Conservation (phyloP, 257 asterid species). For the Forsythia suspensa region DNA sequence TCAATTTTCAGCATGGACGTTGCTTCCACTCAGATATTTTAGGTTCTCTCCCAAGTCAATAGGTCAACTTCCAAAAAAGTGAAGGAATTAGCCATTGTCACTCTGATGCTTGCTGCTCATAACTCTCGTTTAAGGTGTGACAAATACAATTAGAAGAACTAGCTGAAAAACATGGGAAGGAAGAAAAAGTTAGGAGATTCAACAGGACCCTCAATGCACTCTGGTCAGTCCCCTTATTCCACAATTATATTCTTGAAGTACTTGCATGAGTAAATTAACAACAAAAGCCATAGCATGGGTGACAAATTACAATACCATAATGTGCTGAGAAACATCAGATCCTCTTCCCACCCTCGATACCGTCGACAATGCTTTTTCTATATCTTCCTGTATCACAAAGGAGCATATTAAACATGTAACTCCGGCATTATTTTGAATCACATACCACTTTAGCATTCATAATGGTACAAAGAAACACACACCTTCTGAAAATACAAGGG, state of each 20-base stretch:
- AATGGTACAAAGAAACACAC: conserved; percentile 15
- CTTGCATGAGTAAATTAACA: conserved; percentile 13
- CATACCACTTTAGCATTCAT: conserved; percentile 2
- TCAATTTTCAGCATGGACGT: not conserved
- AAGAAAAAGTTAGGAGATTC: not conserved
- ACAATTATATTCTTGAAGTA: conserved; percentile 13
- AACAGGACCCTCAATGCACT: not conserved
- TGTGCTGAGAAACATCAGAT: conserved; percentile 58
- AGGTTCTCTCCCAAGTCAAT: not conserved
- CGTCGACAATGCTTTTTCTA: conserved; percentile 71
- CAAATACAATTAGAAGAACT: not conserved
- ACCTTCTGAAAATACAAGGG: conserved; percentile 96
- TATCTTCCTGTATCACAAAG: conserved; percentile 66
- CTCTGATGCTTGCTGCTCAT: not conserved
- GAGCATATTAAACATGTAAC: conserved; percentile 18
- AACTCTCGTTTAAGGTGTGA: not conserved
- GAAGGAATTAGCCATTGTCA: not conserved
- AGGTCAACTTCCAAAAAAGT: not conserved
- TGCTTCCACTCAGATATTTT: not conserved
- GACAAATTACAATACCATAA: conserved; percentile 56
- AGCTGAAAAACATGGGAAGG: not conserved
- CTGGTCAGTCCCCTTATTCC: not conserved
- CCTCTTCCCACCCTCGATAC: conserved; percentile 65
- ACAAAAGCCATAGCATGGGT: conserved; percentile 7
- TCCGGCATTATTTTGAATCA: not conserved